These are phyloP conservation scores for Teratosphaeriaceae sp. DNA, from an alignment of 2,329 filamentous ascomycete genomes.

Conservation along the genomic window DNA sequence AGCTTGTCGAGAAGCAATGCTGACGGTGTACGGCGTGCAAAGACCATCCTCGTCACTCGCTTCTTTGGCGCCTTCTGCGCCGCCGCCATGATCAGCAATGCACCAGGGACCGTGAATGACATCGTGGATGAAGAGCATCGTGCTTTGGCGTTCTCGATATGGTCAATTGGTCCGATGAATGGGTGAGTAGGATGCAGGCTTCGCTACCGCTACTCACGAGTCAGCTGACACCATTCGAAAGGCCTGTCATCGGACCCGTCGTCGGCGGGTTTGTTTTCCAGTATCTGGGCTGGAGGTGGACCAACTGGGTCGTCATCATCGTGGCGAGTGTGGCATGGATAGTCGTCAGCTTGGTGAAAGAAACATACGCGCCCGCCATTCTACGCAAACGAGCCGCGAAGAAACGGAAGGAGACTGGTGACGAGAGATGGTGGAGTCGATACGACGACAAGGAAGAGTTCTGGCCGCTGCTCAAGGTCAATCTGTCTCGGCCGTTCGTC, in stretches of 20 bases:
- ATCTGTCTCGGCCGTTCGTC: conserved; percentile 60
- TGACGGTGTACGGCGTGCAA: not conserved
- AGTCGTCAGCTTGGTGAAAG: conserved; percentile 45
- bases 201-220: too few relatives aligned
- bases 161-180: conserved; percentile 51
- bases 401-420: conserved; percentile 46
- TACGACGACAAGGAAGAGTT: conserved; percentile 32
- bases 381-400: conserved; percentile 47
- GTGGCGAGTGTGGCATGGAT: conserved; percentile 59
- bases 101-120: conserved; percentile 76
- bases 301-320: conserved; percentile 55
- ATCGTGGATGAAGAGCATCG: conserved; percentile 74
- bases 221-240: not conserved
- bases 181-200: too few relatives aligned
- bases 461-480: conserved; percentile 44
- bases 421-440: conserved; percentile 50
- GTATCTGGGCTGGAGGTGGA: conserved; percentile 61
- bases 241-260: conserved; percentile 56
- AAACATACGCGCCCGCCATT: conserved; percentile 56
- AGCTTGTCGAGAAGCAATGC: too few relatives aligned
- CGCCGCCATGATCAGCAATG: conserved; percentile 71
- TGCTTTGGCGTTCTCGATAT: conserved; percentile 75
- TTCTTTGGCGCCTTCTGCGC: conserved; percentile 71
- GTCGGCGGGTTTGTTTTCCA: conserved; percentile 60
- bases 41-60: too few relatives aligned